Percentiles rank a stretch among this genome's conserved stretches.
These are phyloP conservation scores for Magnaporthiopsis poae DNA, from an alignment of 2,329 filamentous ascomycete genomes.

Conservation along the genomic window DNA sequence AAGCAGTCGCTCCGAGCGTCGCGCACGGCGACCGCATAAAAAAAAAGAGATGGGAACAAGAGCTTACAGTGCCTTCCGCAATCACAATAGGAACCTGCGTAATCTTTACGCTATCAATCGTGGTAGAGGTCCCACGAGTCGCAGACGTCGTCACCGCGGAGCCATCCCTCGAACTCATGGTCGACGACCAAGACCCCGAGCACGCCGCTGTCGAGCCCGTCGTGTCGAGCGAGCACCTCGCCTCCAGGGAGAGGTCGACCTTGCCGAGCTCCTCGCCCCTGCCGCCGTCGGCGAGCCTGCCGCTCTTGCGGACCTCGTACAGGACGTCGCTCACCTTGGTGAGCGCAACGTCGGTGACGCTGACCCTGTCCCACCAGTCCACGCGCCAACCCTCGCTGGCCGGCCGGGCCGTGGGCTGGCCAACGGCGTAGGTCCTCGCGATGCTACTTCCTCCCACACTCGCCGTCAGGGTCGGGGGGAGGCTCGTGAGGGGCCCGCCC, in stretches of 20 bases:
- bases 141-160: not conserved
- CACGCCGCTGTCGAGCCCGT: not conserved
- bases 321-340: not conserved
- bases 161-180: not conserved
- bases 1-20: no score
- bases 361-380: not conserved
- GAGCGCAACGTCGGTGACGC: no score
- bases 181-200: not conserved
- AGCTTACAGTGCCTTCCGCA: not conserved
- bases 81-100: not conserved
- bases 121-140: not conserved
- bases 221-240: not conserved
- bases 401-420: not conserved
- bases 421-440: not conserved
- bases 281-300: no score
- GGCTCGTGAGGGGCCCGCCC: not conserved
- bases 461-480: not conserved
- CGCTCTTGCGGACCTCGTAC: not conserved
- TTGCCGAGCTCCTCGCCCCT: no score
- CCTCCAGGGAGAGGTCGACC: not conserved
- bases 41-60: not conserved
- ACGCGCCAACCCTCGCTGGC: not conserved
- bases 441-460: not conserved
- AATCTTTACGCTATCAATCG: not conserved
- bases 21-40: no score